Evolutionary conservation across 495 filamentous ascomycete genomes (phyloP), one percentile per base, ranked within the genome.

Genomic region (Xeromyces bisporus): DNA sequence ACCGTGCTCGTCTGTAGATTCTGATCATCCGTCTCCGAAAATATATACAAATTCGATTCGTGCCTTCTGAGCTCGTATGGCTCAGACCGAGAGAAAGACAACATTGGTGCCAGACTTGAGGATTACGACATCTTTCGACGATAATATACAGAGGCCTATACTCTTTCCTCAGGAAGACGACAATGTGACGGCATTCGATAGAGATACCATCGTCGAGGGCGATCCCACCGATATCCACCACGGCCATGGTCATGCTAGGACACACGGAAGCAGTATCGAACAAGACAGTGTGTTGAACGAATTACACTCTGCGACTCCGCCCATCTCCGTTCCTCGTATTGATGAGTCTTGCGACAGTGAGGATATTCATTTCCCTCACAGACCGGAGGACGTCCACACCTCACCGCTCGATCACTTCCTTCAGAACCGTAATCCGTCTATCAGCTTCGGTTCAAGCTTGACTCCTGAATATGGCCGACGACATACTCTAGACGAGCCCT

Each of bases 221-320:
- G 57, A 61, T 42, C 51, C 43, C 46, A 56, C 46, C 48, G 58
- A 55, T 40, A 44, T 43, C 40, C 48, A 43, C 55, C 48, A 51
- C 47, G 49, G 56, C 43, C 50, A 52, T 45, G 40, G 36, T 49
- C n/a, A n/a, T n/a, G 50, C 52, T 54, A 50, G 29, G 32, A 38
- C 48, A 49, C 50, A 46, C 54, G 58, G 53, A 58, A 52, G 55
- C 58, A n/a, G n/a, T n/a, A n/a, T n/a, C n/a, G 50, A 64, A 55
- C 48, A 58, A 44, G 56, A 59, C 42, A 64, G 55, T 58, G 49
- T 50, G 30, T 45, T 59, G 42, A 57, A 39, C 43, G 53, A 56
- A 39, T 44, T 62, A 28, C 58, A 62, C 44, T 62, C 57, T 39
- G 51, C 42, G 35, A 64, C 60, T 24, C 55, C 56, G 37, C 60